Evolutionary conservation across 2,329 filamentous ascomycete genomes (phyloP).

Genomic region (Plenodomus biglobosus): DNA sequence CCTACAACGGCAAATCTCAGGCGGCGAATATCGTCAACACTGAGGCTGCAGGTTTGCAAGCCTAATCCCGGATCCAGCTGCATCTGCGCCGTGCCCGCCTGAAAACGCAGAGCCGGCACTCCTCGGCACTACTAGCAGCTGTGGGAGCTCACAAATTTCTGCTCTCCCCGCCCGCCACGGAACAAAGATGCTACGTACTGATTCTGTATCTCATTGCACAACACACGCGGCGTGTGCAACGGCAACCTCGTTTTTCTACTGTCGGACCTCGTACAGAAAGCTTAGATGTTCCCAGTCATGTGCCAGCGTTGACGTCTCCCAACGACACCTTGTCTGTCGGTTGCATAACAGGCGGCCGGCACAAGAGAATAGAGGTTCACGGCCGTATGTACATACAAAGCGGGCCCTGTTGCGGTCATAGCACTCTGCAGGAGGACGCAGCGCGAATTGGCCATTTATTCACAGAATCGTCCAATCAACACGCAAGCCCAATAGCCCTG

Average conservation of each 20-base stretch:
- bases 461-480: constrained; percentile 28
- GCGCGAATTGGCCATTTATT: constrained; percentile 43
- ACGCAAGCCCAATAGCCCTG: constrained; percentile 22
- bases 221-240: constrained; percentile 4
- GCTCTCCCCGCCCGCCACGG: constrained; percentile 3
- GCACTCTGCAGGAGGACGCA: constrained; percentile 11
- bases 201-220: neutral
- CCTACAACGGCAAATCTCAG: neutral
- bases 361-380: constrained; percentile 26
- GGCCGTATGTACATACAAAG: constrained; percentile 18
- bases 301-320: neutral
- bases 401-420: constrained; percentile 19
- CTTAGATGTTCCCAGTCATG: neutral
- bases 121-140: constrained; percentile 22
- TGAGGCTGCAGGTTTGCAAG: constrained; percentile 15
- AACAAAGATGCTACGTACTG: neutral
- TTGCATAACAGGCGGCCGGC: constrained; percentile 25
- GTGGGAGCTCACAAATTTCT: constrained; percentile 5
- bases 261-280: constrained; percentile 1
- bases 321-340: constrained; percentile 16
- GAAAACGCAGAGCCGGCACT: constrained; percentile 18
- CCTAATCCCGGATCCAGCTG: constrained; percentile 16
- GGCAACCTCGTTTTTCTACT: neutral
- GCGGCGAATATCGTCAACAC: constrained; percentile 6
- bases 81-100: constrained; percentile 18